Percentiles rank a stretch among this genome's conserved stretches.
Evolutionary conservation across 805 yeast species (phyloP).

Genomic region (Barnettozyma californica): DNA sequence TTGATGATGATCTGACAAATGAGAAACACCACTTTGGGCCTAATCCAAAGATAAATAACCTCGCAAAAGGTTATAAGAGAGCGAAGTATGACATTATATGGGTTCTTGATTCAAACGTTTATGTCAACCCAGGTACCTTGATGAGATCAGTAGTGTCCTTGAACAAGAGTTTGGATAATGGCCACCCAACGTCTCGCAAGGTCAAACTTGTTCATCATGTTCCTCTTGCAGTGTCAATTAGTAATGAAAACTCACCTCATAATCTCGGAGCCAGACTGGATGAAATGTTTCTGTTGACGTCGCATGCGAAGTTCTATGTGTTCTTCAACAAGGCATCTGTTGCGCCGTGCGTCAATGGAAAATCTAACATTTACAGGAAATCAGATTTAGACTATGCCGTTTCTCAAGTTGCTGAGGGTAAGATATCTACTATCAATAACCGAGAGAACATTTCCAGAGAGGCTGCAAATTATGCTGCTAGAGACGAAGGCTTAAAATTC

Average conservation of each 20-base stretch:
- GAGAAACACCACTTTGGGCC: constrained; percentile 57
- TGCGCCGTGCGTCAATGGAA: constrained; percentile 91
- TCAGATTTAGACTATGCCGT: constrained; percentile 61
- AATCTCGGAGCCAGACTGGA: constrained; percentile 63
- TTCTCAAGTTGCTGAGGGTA: constrained; percentile 30
- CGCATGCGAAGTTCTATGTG: constrained; percentile 82
- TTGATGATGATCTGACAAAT: constrained; percentile 38
- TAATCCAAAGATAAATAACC: constrained; percentile 83
- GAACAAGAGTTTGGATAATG: constrained; percentile 47
- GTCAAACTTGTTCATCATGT: constrained; percentile 76
- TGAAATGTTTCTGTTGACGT: constrained; percentile 77
- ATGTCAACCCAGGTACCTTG: constrained; percentile 64
- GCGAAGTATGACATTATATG: constrained; percentile 75
- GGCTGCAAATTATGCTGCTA: constrained; percentile 27
- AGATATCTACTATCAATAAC: constrained; percentile 26
- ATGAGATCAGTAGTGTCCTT: constrained; percentile 55
- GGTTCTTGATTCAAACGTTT: constrained; percentile 83
- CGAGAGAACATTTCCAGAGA: constrained; percentile 31
- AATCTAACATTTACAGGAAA: constrained; percentile 70
- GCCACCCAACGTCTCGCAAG: constrained; percentile 32
- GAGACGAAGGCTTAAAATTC: constrained; percentile 47
- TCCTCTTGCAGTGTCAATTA: constrained; percentile 54
- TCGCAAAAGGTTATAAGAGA: constrained; percentile 68
- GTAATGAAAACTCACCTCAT: constrained; percentile 8
- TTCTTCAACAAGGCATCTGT: constrained; percentile 66